Evolutionary conservation across 257 asterid genomes (phyloP).

Genomic region (Solanum ossicruentum): DNA sequence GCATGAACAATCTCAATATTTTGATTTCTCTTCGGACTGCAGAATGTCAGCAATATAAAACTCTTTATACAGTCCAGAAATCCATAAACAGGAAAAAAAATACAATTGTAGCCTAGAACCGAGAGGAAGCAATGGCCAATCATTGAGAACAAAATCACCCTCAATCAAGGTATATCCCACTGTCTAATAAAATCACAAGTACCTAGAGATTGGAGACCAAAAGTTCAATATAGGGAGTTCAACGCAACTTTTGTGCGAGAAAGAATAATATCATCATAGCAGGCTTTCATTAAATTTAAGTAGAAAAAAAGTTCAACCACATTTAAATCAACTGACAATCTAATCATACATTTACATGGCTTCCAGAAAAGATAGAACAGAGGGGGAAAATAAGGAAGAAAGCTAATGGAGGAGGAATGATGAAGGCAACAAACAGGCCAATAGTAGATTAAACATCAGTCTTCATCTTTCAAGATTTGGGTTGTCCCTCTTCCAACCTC

Average conservation of each 20-base stretch:
- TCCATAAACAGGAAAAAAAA: background rate
- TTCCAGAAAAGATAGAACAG: background rate
- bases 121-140: background rate
- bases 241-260: background rate
- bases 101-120: background rate
- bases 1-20: conserved; percentile 81
- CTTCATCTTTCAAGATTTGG: background rate
- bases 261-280: background rate
- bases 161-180: background rate
- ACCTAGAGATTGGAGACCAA: background rate
- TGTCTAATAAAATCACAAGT: background rate
- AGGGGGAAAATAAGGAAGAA: background rate
- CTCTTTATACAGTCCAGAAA: background rate
- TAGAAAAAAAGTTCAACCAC: background rate
- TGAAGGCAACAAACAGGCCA: background rate
- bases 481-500: background rate
- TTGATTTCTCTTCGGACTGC: conserved; percentile 93
- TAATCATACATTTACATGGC: background rate
- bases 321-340: background rate
- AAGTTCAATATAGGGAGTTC: background rate
- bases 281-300: background rate
- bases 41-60: conserved; percentile 4
- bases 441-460: background rate
- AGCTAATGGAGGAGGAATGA: background rate
- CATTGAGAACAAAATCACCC: background rate